Conservation (phyloP, 2,329 filamentous ascomycete genomes). For the Ceratocystis eucalypticola region DNA sequence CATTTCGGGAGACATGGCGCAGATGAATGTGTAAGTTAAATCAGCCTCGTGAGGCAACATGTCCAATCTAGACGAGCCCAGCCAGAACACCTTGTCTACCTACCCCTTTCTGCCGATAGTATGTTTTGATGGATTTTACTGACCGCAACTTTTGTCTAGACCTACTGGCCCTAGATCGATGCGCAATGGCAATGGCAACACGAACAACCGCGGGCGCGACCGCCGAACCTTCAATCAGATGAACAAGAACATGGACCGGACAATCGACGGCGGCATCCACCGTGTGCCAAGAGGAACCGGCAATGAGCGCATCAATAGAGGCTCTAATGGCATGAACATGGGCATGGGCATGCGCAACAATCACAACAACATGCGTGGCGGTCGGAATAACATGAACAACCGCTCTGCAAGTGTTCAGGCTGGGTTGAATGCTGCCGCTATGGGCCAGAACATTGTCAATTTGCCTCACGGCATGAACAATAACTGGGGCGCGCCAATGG, state of each 20-base stretch:
- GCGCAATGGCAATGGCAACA: conserved; percentile 47
- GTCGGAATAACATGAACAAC: conserved; percentile 33
- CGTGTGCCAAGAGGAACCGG: conserved; percentile 61
- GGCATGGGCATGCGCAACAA: conserved; percentile 22
- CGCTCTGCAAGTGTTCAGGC: conserved; percentile 37
- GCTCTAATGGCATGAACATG: conserved; percentile 14
- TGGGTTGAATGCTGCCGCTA: conserved; percentile 31
- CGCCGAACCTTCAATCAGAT: conserved; percentile 70
- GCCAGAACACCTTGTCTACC: not conserved
- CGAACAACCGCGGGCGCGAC: conserved; percentile 47
- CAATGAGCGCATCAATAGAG: conserved; percentile 59
- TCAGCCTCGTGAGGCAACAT: too few relatives aligned
- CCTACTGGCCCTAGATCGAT: conserved; percentile 92
- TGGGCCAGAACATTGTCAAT: conserved; percentile 30
- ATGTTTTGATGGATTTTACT: not conserved
- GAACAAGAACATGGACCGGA: conserved; percentile 69
- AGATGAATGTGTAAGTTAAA: conserved; percentile 45
- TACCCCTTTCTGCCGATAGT: not conserved
- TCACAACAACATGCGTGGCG: conserved; percentile 14
- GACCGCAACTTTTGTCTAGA: conserved; percentile 34
- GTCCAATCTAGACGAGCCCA: not conserved
- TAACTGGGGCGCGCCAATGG: conserved; percentile 26
- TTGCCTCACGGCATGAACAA: conserved; percentile 28
- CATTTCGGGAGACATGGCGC: conserved; percentile 23
- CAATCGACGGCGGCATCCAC: conserved; percentile 61